Base-by-base conservation (phyloP, 176 grass and related monocot species). In the Phoenix dactylifera region DNA sequence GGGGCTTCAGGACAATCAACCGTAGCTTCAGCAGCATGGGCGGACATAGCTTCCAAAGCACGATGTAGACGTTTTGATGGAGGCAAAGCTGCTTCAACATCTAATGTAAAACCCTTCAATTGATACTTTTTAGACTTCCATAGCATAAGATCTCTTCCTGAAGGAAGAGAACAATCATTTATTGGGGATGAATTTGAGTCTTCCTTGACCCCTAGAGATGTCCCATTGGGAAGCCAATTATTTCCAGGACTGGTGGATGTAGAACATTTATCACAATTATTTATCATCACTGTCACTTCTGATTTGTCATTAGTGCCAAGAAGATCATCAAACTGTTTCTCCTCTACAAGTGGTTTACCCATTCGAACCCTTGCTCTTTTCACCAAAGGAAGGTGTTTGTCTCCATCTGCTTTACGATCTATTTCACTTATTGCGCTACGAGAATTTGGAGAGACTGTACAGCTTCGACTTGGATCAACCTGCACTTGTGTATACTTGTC, bases 21-120 rank as follows among this genome's bases (percentile, higher is more conserved):
- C 18, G 49, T 74, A 71, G 68, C 72, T 74, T 85, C 83, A 58
- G 71, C 77, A 59, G 73, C 78, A 85, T 97, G 88, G 65, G 84
- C 92, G 72, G 87, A 97, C 87, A 97, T 97, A 68, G 92, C 92
- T 71, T 97, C 87, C 72, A 97, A 84, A 51, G 87, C 87, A 86
- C 92, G 80, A 74, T 97, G 92, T 65, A 97, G 69, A 25, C 92
- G 86, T 88, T 97, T 97, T 24, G 87, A 97, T 75, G 92, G 92
- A 83, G 92, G 92, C 62, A 97, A 88, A 74, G 81, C 92, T 73
- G 92, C 80, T 85, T 97, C 90, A 55, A 72, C 73, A 75, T 91
- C 84, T 51, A 85, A 52, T 16, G 44, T 35, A 57, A 65, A 58
- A 79, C 54, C 82, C 72, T 79, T 85, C 23, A 55, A 60, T 52